phyloP scores from a whole-genome alignment of 129 eudicot species.

The Smallanthus sonchifolius region DNA sequence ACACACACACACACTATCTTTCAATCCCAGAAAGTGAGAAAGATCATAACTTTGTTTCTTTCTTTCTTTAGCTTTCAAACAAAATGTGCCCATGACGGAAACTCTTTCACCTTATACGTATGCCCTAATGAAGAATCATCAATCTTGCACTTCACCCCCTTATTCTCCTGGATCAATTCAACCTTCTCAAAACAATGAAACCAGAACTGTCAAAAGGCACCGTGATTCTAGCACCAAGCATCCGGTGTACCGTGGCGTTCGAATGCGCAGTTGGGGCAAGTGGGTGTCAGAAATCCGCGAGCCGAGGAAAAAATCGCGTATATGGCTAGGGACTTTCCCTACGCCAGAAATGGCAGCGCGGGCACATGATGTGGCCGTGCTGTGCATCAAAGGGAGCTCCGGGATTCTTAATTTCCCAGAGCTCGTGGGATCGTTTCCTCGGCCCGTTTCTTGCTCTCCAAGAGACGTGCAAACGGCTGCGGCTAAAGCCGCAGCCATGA shows the following conservation, averaged over 20 bases:
- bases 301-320: constrained; percentile 80
- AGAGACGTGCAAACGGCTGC: constrained; percentile 76
- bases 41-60: background rate
- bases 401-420: constrained; percentile 72
- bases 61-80: constrained; percentile 14
- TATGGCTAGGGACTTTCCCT: constrained; percentile 89
- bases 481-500: constrained; percentile 86
- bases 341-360: constrained; percentile 94
- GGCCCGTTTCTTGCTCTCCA: constrained; percentile 59
- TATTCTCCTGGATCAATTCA: constrained; percentile 5
- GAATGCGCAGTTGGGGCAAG: constrained; percentile 95
- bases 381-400: constrained; percentile 57
- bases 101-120: constrained; percentile 18
- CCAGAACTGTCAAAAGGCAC: constrained; percentile 14
- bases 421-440: constrained; percentile 53
- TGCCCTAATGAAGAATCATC: constrained; percentile 15
- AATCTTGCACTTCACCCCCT: constrained; percentile 1
- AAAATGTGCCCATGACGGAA: constrained; percentile 12
- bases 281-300: constrained; percentile 95
- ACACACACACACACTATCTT: background rate
- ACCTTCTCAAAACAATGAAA: constrained; percentile 15
- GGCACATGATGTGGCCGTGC: constrained; percentile 78
- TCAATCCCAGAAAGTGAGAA: background rate
- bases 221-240: constrained; percentile 39
- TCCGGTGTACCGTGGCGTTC: constrained; percentile 72